Base-by-base conservation (phyloP, 805 yeast species). In the Pichia phayaonensis region DNA sequence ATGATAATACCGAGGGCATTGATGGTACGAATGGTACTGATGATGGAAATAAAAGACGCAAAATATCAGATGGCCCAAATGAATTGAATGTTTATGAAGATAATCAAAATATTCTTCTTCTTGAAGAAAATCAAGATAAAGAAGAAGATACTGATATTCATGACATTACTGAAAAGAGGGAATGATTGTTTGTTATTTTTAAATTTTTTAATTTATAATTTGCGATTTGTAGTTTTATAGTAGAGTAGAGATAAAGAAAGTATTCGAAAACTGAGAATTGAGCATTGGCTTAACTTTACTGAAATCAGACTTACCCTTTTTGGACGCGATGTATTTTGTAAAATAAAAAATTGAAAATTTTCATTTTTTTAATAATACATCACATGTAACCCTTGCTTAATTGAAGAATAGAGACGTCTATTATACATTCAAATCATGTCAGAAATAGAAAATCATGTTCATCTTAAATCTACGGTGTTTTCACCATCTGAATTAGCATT, bases 401-500 rank as follows among this genome's bases (percentile, higher is more conserved):
- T 7, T 20, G 7, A 34, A 34, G 11, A 34, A 16, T 34, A 34
- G 6, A 16, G 20, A 2, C 20, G 11, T 15, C 4, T 29, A 13
- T 3, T 13, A 29, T 15, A 15, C 3, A 29, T 29, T 15, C 8
- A 34, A 7, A 34, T 6, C 20, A 56, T 56, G 58, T 21, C 53
- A 3, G 54, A 54, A 27, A 40, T 12, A 20, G 51, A 49, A 13
- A 48, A 42, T 13, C 50, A 26, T 6, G 40, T 49, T n/a, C 44
- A 46, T 16, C 44, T 64, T 48, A 64, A 70, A 42, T 76, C 84
- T 15, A 72, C 85, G 36, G 70, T 79, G 5, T 89, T 90, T 63
- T 83, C 94, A 1, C 92, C 96, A 0, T 85, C 83, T 24, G 88
- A 89, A 12, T 71, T 90, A 42, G 90, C 94, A 1, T 72, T 94